Evolutionary conservation across 768 basidiomycete genomes (phyloP), one percentile per base, ranked within the genome.

Genomic region (Daedaleopsis sinensis): DNA sequence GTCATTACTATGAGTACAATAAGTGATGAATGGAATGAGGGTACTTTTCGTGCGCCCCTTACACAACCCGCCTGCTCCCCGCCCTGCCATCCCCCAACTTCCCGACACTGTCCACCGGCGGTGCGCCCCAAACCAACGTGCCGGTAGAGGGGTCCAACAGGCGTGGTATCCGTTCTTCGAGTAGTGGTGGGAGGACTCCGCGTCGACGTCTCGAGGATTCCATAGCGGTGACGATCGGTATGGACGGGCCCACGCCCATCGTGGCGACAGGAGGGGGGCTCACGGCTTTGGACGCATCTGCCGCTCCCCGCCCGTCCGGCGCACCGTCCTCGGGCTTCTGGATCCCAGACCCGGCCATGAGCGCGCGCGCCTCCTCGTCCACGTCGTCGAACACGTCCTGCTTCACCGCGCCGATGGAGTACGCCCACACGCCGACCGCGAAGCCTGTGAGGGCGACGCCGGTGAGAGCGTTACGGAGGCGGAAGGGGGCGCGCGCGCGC

Each of bases 381-480:
- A 93, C 81, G 71, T 94, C 93, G 65, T 90, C 87, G 71, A 96
- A 97, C 43, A 90, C 87, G 71, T 97, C 95, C 70, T 98, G 95
- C 70, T 90, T 94, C 57, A 98, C 95, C 32, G 94, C 95, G 35
- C 86, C 84, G 70, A 98, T 96, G 18, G 94, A 95, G 76, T 98
- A 98, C 5, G 87, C 81, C 85, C 93, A 98, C 10, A 97, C 87
- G 27, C 88, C 90, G 15, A 85, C 82, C 32, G 85, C 88, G 71
- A 97, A 96, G 0, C 82, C 81, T 27, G 85, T 82, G 47, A 98
- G 81, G 3, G 79, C 69, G 48, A 87, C 64, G 9, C 96, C 96
- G 0, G 90, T 92, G 51, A 96, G 39, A 18, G 88, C 84, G 73
- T 98, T 98, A 65, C 82, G 83, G 43, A 90, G 43, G 36, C 86